Evolutionary conservation across 805 yeast genomes (phyloP).

Genomic region (Ogataea paraovalis): DNA sequence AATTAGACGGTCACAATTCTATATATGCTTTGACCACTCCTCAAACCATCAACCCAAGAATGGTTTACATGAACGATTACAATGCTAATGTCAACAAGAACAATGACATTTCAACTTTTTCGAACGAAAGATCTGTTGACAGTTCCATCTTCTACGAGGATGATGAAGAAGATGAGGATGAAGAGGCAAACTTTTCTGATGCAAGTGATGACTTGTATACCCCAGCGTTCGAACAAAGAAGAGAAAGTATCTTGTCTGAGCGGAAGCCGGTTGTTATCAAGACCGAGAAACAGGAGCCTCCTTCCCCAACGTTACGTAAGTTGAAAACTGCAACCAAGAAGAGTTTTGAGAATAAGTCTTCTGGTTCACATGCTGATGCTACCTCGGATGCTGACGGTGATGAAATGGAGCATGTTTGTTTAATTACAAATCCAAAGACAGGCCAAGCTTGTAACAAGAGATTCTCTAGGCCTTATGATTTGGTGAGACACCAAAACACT

Average conservation of each 20-base stretch:
- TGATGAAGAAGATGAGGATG: slow-evolving; percentile 19
- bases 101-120: slow-evolving; percentile 9
- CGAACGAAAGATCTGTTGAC: slow-evolving; percentile 1
- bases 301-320: slow-evolving; percentile 20
- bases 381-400: slow-evolving; percentile 8
- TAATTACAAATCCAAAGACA: slow-evolving; percentile 54
- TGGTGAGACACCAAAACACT: slow-evolving; percentile 93
- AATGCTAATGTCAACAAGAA: not conserved
- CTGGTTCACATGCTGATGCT: slow-evolving; percentile 2
- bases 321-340: slow-evolving; percentile 10
- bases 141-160: slow-evolving; percentile 14
- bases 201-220: slow-evolving; percentile 27
- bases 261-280: slow-evolving; percentile 13
- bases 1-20: slow-evolving; percentile 15
- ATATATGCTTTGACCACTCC: slow-evolving; percentile 28
- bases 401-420: slow-evolving; percentile 49
- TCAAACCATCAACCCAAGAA: slow-evolving; percentile 23
- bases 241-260: slow-evolving; percentile 21
- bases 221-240: slow-evolving; percentile 28
- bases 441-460: slow-evolving; percentile 67
- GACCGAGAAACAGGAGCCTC: slow-evolving; percentile 15
- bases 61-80: slow-evolving; percentile 11
- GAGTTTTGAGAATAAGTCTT: slow-evolving; percentile 3
- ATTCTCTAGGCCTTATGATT: slow-evolving; percentile 91
- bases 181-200: slow-evolving; percentile 20